Base-by-base conservation (phyloP, 2,329 filamentous ascomycete species). In the Fusarium globosum region DNA sequence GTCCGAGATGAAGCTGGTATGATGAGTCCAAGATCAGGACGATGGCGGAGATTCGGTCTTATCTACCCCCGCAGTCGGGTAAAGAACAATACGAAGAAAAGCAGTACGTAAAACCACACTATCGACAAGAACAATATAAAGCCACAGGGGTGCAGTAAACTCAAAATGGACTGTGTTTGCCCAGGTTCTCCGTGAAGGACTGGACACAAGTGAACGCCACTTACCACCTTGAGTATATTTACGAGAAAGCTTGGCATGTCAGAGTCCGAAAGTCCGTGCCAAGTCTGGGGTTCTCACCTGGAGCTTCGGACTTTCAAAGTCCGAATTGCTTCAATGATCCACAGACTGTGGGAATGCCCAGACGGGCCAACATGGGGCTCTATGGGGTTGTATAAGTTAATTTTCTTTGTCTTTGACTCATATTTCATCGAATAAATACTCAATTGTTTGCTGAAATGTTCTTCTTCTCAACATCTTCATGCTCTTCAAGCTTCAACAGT, bases 321-420 rank as follows among this genome's bases (percentile, higher is more conserved):
- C 75, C 75, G 75, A 77, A 76, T 68, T 48, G 43, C 72, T 57
- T 77, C 72, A 68, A 45, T 20, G 53, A 65, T 77, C 71, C 73
- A 73, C 73, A 43, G 38, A 63, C 41, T 60, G 51, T 52, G 38
- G 55, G 11, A 65, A 71, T 46, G 43, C 38, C 35, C 16, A 43
- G 43, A 28, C 33, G 11, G 9, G 26, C 36, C 49, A 51, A 23
- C 42, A 68, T 68, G 67, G 62, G 66, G 33, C 41, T 53, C 35
- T 30, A 36, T 30, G 39, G 33, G 26, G 23, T 63, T 42, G 38
- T 43, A 57, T 53, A 21, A 30, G 28, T 43, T 41, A 68, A 63
- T 49, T 49, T 69, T 66, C 67, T 65, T 69, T 65, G 51, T 69
- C 28, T 42, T n/a, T n/a, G 56, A 59, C 26, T 41, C n/a, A 60